Evolutionary conservation across 176 grass and related monocot species (phyloP).

Genomic region (Puya raimondii): DNA sequence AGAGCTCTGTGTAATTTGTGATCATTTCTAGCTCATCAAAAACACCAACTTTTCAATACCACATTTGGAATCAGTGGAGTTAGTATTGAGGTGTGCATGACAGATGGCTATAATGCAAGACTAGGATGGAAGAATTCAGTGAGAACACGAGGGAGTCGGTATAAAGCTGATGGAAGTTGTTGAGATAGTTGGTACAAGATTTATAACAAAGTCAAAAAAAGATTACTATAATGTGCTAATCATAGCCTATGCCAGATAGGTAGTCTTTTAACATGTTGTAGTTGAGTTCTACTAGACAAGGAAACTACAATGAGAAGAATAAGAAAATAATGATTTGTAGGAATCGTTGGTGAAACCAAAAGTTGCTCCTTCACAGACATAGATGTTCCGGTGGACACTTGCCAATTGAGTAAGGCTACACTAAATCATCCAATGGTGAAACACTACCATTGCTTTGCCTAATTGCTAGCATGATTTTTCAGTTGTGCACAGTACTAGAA

Average conservation of each 20-base stretch:
- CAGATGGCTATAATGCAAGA: slow-evolving; percentile 4
- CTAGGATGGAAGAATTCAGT: background rate
- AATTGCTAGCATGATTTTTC: no score
- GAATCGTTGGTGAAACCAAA: background rate
- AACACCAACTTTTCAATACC: background rate
- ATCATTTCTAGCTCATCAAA: background rate
- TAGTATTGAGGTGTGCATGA: background rate
- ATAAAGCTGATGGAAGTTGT: background rate
- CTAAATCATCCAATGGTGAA: background rate
- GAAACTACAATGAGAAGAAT: background rate
- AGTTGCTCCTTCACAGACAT: background rate
- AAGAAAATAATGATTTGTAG: background rate
- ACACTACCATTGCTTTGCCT: no score
- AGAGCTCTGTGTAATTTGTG: background rate
- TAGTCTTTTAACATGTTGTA: background rate
- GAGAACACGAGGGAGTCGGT: background rate
- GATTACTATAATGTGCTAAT: background rate
- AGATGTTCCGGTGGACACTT: no score
- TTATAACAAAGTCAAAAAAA: background rate
- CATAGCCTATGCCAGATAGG: background rate
- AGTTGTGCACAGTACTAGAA: no score
- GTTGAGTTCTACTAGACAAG: background rate
- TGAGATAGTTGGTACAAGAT: background rate
- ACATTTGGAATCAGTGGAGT: background rate
- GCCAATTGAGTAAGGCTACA: no score